phyloP scores from a whole-genome alignment of 768 basidiomycete genomes.

The Suillus luteus region DNA sequence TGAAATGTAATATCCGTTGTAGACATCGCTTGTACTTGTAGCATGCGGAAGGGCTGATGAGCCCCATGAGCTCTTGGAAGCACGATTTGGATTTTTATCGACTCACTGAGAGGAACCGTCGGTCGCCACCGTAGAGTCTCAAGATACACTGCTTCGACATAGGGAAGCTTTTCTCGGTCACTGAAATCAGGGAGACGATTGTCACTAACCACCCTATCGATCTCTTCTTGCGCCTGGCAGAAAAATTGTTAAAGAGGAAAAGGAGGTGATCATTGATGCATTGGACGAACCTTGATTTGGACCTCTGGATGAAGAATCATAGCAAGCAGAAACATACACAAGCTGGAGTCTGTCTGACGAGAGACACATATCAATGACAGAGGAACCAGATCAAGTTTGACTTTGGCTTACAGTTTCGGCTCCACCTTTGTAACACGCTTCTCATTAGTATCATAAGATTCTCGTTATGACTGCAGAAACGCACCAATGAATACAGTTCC shows the following conservation, averaged over 20 bases:
- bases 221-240: slow-evolving; percentile 30
- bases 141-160: slow-evolving; percentile 31
- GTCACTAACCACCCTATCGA: slow-evolving; percentile 34
- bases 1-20: slow-evolving; percentile 33
- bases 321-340: slow-evolving; percentile 34
- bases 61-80: not conserved
- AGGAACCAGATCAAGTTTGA: not conserved
- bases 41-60: slow-evolving; percentile 26
- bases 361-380: not conserved
- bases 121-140: slow-evolving; percentile 37
- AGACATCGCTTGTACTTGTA: slow-evolving; percentile 27
- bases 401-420: slow-evolving; percentile 27
- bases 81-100: not conserved
- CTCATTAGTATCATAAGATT: not conserved
- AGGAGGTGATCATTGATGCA: not conserved
- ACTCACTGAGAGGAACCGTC: slow-evolving; percentile 30
- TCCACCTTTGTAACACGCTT: slow-evolving; percentile 20
- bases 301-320: slow-evolving; percentile 37
- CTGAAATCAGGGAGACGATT: slow-evolving; percentile 30
- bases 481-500: slow-evolving; percentile 26
- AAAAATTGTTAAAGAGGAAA: slow-evolving; percentile 7
- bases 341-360: slow-evolving; percentile 17
- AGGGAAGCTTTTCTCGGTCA: slow-evolving; percentile 33
- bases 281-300: slow-evolving; percentile 21
- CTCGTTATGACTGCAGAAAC: not conserved